Percentiles rank a stretch among this genome's conserved stretches.
Evolutionary conservation across 2,329 filamentous ascomycete species (phyloP).

Genomic region (Cordyceps militaris): DNA sequence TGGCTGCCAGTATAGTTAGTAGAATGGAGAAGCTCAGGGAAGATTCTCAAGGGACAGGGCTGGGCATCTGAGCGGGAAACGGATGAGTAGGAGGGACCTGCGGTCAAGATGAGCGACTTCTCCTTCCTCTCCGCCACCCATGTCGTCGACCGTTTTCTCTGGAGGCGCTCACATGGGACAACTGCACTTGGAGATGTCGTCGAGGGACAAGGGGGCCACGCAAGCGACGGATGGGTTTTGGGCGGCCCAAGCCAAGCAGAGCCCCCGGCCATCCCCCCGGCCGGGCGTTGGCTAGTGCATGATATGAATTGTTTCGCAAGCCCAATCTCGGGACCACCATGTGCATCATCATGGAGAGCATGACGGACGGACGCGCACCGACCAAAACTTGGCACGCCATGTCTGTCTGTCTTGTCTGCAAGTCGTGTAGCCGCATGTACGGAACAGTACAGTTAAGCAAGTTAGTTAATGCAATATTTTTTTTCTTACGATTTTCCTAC

Average conservation of each 20-base stretch:
- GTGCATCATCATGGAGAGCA: not conserved
- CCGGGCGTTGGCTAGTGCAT: not conserved
- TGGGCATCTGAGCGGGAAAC: no score
- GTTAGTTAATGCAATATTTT: not conserved
- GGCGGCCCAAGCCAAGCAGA: not conserved
- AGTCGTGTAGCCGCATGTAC: not conserved
- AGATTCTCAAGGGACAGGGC: no score
- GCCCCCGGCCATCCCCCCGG: not conserved
- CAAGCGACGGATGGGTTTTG: not conserved
- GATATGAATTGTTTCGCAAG: not conserved
- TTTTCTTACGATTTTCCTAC: not conserved
- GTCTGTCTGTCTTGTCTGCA: not conserved
- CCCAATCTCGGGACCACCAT: not conserved
- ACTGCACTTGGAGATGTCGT: no score
- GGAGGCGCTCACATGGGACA: not conserved
- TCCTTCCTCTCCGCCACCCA: no score
- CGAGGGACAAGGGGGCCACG: no score
- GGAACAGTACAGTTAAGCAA: no score
- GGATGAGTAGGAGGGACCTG: no score
- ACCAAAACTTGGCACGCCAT: constrained; percentile 2
- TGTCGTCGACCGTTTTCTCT: no score
- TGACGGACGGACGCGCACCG: not conserved
- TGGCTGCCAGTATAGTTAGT: no score
- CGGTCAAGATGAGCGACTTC: no score
- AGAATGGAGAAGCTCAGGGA: no score